phyloP scores from a whole-genome alignment of 2,329 filamentous ascomycete genomes.

The Arthroderma sp. region DNA sequence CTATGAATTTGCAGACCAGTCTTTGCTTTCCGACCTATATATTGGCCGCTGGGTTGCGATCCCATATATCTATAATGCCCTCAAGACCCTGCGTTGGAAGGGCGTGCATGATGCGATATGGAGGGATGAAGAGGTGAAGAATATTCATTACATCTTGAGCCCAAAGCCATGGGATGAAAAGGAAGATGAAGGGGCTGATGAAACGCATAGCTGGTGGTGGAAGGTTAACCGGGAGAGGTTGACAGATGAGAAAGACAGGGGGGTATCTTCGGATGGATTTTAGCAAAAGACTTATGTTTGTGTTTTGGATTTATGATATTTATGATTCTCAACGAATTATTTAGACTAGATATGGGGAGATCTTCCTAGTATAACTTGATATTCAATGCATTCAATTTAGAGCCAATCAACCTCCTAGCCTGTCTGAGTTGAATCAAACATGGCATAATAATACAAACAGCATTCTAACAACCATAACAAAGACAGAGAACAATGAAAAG shows the following conservation, averaged over 20 bases:
- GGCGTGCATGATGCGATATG: conserved; percentile 47
- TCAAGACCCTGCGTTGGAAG: conserved; percentile 45
- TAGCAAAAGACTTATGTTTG: conserved; percentile 14
- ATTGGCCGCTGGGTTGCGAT: conserved; percentile 44
- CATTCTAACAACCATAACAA: no score
- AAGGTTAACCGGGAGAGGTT: conserved; percentile 37
- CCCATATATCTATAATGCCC: conserved; percentile 49
- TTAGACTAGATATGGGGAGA: no score
- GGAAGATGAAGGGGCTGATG: conserved; percentile 24
- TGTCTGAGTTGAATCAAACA: no score
- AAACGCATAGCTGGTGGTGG: conserved; percentile 47
- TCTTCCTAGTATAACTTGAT: no score
- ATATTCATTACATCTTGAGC: conserved; percentile 48
- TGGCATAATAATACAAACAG: no score
- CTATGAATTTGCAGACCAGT: conserved; percentile 51
- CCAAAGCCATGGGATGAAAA: conserved; percentile 52
- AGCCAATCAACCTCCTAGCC: no score
- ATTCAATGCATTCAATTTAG: no score
- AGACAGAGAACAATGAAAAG: no score
- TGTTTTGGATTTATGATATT: background rate
- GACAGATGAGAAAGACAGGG: conserved; percentile 33
- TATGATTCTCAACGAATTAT: no score
- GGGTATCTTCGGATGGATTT: conserved; percentile 39
- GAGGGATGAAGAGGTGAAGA: conserved; percentile 48
- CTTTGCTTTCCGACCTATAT: conserved; percentile 45